Conservation (phyloP, 225 moss, liverwort and hornwort genomes). For the Pleurozium schreberi region DNA sequence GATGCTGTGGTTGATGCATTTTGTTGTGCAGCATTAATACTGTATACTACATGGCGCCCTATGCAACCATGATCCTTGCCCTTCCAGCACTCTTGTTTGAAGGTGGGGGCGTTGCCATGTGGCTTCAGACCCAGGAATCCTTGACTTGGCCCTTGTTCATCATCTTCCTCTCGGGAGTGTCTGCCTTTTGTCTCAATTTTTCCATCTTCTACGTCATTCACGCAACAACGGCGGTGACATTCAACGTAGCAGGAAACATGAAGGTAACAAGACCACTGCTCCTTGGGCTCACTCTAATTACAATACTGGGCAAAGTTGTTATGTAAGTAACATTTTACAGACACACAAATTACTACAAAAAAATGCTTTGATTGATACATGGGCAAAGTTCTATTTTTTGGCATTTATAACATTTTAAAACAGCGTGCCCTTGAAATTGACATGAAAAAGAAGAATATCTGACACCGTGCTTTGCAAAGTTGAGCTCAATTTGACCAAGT, state of each 20-base stretch:
- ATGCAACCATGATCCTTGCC: slow-evolving; percentile 69
- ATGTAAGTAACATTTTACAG: background rate
- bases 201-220: slow-evolving; percentile 85
- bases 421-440: background rate
- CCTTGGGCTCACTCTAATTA: background rate
- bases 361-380: background rate
- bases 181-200: slow-evolving; percentile 69
- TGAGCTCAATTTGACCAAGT: background rate
- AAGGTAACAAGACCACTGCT: slow-evolving; percentile 27
- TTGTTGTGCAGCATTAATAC: slow-evolving; percentile 63
- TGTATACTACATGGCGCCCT: slow-evolving; percentile 79
- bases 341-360: background rate
- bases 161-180: slow-evolving; percentile 56
- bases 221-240: slow-evolving; percentile 75
- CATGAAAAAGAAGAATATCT: background rate
- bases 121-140: slow-evolving; percentile 17
- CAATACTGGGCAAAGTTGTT: background rate
- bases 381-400: background rate
- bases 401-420: background rate
- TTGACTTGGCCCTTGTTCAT: slow-evolving; percentile 39
- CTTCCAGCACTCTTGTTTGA: slow-evolving; percentile 57
- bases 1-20: background rate
- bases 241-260: slow-evolving; percentile 82
- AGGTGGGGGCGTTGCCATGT: slow-evolving; percentile 40
- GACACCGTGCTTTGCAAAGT: background rate